Conservation (phyloP, 164 flowering plant species). For the Nymphaea thermarum region DNA sequence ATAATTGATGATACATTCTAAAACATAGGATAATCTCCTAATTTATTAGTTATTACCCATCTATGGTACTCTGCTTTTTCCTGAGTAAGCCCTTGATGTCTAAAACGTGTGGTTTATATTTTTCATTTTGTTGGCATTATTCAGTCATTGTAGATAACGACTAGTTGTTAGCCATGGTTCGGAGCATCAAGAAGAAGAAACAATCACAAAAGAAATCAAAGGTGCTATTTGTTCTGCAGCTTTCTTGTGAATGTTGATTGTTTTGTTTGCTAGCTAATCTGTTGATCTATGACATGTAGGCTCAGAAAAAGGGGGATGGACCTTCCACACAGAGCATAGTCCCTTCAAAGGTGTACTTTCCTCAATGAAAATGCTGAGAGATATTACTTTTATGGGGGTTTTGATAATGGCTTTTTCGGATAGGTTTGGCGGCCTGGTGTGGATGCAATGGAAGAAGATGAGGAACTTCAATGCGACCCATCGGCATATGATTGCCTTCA, state of each 20-base stretch:
- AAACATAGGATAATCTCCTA: no score
- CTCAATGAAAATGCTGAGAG: neutral
- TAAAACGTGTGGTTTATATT: no score
- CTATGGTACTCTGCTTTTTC: no score
- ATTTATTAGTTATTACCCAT: no score
- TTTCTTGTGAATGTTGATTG: neutral
- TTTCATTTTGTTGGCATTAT: no score
- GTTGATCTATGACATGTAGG: neutral
- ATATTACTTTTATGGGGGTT: neutral
- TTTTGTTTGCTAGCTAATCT: neutral
- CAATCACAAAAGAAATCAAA: neutral
- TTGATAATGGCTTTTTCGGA: neutral
- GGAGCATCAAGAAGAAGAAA: neutral
- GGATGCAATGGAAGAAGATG: constrained; percentile 82
- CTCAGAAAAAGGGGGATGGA: neutral
- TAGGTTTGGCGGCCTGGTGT: constrained; percentile 85
- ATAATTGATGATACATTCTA: no score
- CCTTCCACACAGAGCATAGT: neutral
- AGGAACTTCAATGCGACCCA: constrained; percentile 86
- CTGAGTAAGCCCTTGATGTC: no score
- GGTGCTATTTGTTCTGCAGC: neutral
- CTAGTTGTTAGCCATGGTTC: neutral
- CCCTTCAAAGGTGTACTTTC: neutral
- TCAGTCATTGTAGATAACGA: no score
- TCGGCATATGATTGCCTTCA: constrained; percentile 84